Percentiles rank a stretch among this genome's conserved stretches.
These are phyloP conservation scores for Leonotis leonurus DNA, from an alignment of 257 asterid species.

Conservation along the genomic window DNA sequence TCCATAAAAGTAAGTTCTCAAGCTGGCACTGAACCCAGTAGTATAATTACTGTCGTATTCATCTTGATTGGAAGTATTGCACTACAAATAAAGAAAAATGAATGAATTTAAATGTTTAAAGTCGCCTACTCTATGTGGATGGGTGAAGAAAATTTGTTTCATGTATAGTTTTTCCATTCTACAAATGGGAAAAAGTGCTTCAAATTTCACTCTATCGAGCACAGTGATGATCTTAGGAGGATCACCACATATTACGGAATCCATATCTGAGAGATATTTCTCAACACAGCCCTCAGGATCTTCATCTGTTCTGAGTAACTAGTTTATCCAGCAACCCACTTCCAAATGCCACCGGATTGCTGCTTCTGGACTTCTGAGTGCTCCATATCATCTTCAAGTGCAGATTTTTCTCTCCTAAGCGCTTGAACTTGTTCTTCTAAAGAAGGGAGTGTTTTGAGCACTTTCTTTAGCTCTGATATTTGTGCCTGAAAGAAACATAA, in stretches of 20 bases:
- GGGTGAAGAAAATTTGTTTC: no score
- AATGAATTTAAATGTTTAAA: constrained; percentile 16
- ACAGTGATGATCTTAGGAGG: no score
- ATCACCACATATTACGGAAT: no score
- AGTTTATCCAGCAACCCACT: constrained; percentile 67
- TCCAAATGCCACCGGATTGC: constrained; percentile 80
- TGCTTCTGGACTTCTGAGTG: constrained; percentile 47
- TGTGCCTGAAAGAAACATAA: constrained; percentile 54
- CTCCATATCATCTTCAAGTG: constrained; percentile 68
- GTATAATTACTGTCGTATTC: not conserved
- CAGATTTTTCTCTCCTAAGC: constrained; percentile 68
- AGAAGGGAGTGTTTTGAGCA: constrained; percentile 68
- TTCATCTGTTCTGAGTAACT: not conserved
- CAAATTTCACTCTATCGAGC: constrained; percentile 20
- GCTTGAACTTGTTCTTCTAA: constrained; percentile 64
- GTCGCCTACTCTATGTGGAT: no score
- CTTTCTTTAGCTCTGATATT: constrained; percentile 72
- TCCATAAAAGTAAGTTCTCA: not conserved
- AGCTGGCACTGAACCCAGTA: not conserved
- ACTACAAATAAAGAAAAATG: not conserved
- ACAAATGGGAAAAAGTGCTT: constrained; percentile 9
- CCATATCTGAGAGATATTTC: no score
- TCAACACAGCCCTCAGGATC: constrained; percentile 26
- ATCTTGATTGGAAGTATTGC: not conserved
- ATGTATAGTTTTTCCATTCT: constrained; percentile 5